phyloP scores from a whole-genome alignment of 768 basidiomycete genomes.

The Rhodotorula graminis region DNA sequence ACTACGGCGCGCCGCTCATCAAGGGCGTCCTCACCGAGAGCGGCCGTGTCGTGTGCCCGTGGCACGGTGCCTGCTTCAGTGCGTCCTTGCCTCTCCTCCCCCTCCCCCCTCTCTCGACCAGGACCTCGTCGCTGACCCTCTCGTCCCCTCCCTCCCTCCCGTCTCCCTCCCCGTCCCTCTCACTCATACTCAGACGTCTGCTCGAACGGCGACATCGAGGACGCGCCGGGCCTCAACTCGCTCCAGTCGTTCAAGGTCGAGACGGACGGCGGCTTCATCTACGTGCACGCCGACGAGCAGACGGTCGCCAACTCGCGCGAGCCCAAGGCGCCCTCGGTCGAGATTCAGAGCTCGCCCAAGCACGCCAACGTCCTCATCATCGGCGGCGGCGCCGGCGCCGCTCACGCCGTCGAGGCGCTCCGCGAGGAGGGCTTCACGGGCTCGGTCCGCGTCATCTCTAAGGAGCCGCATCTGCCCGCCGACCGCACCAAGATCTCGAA shows the following conservation, averaged over 20 bases:
- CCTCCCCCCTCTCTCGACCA: neutral
- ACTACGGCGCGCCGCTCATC: slow-evolving; percentile 80
- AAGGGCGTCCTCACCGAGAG: slow-evolving; percentile 75
- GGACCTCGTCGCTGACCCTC: neutral
- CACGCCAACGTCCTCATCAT: slow-evolving; percentile 66
- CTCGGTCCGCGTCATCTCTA: slow-evolving; percentile 72
- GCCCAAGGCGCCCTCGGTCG: slow-evolving; percentile 45
- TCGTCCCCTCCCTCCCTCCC: neutral
- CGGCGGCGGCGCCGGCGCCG: slow-evolving; percentile 76
- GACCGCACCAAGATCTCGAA: slow-evolving; percentile 90
- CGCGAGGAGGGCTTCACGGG: slow-evolving; percentile 67
- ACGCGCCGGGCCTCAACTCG: slow-evolving; percentile 75
- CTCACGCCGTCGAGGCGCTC: slow-evolving; percentile 56
- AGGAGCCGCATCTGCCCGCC: slow-evolving; percentile 72
- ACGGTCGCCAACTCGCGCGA: slow-evolving; percentile 13
- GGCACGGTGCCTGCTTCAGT: slow-evolving; percentile 88
- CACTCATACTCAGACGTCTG: slow-evolving; percentile 52
- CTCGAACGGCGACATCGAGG: slow-evolving; percentile 76
- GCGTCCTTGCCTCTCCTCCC: neutral
- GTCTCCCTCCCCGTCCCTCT: too few relatives aligned
- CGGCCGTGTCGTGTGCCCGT: slow-evolving; percentile 76
- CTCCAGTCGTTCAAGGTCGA: slow-evolving; percentile 66
- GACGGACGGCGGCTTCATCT: slow-evolving; percentile 25
- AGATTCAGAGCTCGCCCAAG: slow-evolving; percentile 38
- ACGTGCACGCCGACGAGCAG: slow-evolving; percentile 30